Percentiles rank a stretch among this genome's conserved stretches.
phyloP scores from a whole-genome alignment of 2,329 filamentous ascomycete species.

The Phyllosticta citribraziliensis region DNA sequence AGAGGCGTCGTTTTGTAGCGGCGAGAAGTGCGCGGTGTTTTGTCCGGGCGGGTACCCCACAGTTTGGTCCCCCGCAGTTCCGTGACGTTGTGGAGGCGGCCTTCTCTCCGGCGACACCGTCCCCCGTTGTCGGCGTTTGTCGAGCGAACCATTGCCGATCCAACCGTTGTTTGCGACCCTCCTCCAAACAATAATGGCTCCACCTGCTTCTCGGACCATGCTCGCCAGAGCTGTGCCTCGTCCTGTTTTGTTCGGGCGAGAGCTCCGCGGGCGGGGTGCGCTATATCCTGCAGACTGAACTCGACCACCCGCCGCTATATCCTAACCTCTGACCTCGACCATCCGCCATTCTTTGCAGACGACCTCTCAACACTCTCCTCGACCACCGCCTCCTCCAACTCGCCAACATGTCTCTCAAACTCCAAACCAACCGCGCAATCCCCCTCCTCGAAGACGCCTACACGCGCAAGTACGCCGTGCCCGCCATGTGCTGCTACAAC shows the following conservation, averaged over 20 bases:
- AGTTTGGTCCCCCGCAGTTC: not conserved
- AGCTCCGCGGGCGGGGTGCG: not conserved
- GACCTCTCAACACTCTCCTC: not conserved
- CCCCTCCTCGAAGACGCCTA: slow-evolving; percentile 48
- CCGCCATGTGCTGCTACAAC: slow-evolving; percentile 57
- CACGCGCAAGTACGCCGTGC: slow-evolving; percentile 47
- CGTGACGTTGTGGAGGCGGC: not conserved
- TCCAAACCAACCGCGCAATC: slow-evolving; percentile 15
- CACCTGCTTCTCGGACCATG: not conserved
- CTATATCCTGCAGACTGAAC: too few relatives aligned
- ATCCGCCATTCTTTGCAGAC: too few relatives aligned
- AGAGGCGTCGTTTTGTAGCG: not conserved
- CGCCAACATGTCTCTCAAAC: not conserved
- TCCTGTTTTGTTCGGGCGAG: not conserved
- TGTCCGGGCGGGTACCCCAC: not conserved
- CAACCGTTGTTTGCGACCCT: not conserved
- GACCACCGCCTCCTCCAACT: not conserved
- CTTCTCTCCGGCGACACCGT: not conserved
- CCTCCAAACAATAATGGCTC: not conserved
- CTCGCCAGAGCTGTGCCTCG: not conserved
- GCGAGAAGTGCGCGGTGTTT: not conserved
- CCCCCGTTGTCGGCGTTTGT: not conserved
- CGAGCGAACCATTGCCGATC: not conserved
- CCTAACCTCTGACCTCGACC: too few relatives aligned
- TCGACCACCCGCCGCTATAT: too few relatives aligned